These are phyloP conservation scores for Phytophthora foliorum DNA, from an alignment of 352 stramenopile genomes.

Conservation along the genomic window DNA sequence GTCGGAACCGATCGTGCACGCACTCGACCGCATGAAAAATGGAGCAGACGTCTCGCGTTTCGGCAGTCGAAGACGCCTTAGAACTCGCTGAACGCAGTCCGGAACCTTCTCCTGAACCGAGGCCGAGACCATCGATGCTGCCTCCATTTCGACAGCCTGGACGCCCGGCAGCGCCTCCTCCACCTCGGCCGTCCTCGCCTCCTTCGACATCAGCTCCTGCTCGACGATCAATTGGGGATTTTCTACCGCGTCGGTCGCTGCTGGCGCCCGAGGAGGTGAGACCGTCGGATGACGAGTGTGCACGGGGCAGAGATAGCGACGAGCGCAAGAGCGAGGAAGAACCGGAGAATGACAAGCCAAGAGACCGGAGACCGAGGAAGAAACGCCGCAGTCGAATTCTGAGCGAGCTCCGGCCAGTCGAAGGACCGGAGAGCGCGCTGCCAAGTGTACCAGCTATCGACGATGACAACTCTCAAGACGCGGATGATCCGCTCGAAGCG, in stretches of 20 bases:
- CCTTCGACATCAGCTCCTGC: not conserved
- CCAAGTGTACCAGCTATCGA: conserved; percentile 21
- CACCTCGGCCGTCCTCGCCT: conserved; percentile 9
- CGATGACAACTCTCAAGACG: conserved; percentile 30
- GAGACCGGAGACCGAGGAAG: conserved; percentile 19
- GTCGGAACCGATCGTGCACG: not conserved
- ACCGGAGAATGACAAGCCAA: conserved; percentile 17
- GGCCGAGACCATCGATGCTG: conserved; percentile 18
- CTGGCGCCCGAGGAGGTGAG: conserved; percentile 30
- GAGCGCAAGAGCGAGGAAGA: conserved; percentile 32
- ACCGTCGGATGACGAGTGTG: conserved; percentile 22
- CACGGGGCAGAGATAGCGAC: conserved; percentile 36
- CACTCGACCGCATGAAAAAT: conserved; percentile 26
- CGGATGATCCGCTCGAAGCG: conserved; percentile 29
- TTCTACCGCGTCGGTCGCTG: conserved; percentile 44
- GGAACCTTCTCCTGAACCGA: conserved; percentile 17
- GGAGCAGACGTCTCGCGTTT: conserved; percentile 22
- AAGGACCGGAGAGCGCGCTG: conserved; percentile 24
- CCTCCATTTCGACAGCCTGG: conserved; percentile 30
- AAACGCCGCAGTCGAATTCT: conserved; percentile 49
- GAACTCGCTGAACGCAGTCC: conserved; percentile 30
- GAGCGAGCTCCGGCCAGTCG: conserved; percentile 43
- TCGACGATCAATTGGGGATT: conserved; percentile 36
- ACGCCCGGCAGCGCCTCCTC: conserved; percentile 25
- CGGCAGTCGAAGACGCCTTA: conserved; percentile 23